Evolutionary conservation across 129 eudicot species (phyloP), one percentile per base, ranked within the genome.

Genomic region (Artemisia tridentata): DNA sequence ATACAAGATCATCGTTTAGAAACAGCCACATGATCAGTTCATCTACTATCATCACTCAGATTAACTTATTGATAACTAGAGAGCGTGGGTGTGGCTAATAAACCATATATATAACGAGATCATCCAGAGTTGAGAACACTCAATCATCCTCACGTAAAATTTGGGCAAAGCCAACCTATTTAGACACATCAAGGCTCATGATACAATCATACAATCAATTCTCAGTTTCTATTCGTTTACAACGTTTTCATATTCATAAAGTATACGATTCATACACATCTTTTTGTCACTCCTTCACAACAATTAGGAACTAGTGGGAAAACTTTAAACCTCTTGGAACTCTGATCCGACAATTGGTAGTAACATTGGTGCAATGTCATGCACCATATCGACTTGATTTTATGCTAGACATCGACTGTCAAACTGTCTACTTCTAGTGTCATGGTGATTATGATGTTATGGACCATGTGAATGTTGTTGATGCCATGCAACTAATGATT

Each of bases 191-290:
- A 17, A 67, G 18, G 45, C 49, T 49, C 45, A 38, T 38, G 62
- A n/a, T n/a, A n/a, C n/a, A n/a, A n/a, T n/a, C n/a, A 75, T 66
- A 58, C 80, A 75, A 49, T 29, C 68, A 46, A 57, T 16, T 74
- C 25, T 74, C 20, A 11, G 71, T 59, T 46, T 68, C 65, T 54
- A 46, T 17, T 68, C 25, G 14, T 75, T 68, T 76, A 68, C 68
- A 59, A 10, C 62, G 56, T 18, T 41, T 45, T 25, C n/a, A 16
- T 43, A 66, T 66, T 56, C 38, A 59, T 76, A 58, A 68, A 76
- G 80, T n/a, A n/a, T n/a, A n/a, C n/a, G n/a, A 50, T 29, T 54
- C 16, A 65, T 67, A 57, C 45, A 57, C 74, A 75, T 57, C 67
- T 68, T 73, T 50, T 56, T n/a, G 38, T 59, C 73, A 75, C 49